Base-by-base conservation (phyloP, 73 alveolate genomes). In the Vitrella brassicaformis region DNA sequence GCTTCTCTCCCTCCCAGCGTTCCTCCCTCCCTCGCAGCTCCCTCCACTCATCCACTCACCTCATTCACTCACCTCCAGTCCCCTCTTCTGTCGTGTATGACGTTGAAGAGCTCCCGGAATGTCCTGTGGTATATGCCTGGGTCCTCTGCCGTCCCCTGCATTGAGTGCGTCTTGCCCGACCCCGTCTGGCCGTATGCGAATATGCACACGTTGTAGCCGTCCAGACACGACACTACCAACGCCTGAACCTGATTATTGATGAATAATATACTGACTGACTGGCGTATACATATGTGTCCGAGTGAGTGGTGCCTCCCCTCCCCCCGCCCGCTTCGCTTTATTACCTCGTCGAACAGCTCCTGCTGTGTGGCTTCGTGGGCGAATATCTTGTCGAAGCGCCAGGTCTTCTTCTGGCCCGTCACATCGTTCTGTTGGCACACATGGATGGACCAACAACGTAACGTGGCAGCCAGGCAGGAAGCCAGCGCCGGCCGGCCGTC, bases 111-210 rank as follows among this genome's bases (percentile, higher is more conserved):
- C 10, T 56, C 46, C 0, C 31, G 9, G 29, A 31, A n/a, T 0
- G 67, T 31, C 30, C 46, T 10, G 4, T 19, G 22, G 32, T 31
- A 31, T 0, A 96, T 84, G 7, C 99, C 99, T 45, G 94, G 93
- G 31, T 87, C 75, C 30, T 87, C 90, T 19, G 83, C 91, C 65
- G 86, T 88, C 19, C 99, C 99, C 78, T 94, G 90, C 90, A 96
- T 89, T 0, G 99, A 92, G 76, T 74, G 91, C 0, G 99, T 96
- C 77, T 96, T 96, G 22, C 99, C 99, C 28, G 95, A 80, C 8
- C 99, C 99, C 8, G 99, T 96, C 88, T 93, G 93, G 0, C 99
- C 99, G 87, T 96, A 96, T 25, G 99, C 98, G 71, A 96, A 94
- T 8, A 96, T 92, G 81, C 98, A 94, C 25, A 96, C 98, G 90